Evolutionary conservation across 2,329 filamentous ascomycete species (phyloP).

Genomic region (Colletotrichum lindemuthianum): DNA sequence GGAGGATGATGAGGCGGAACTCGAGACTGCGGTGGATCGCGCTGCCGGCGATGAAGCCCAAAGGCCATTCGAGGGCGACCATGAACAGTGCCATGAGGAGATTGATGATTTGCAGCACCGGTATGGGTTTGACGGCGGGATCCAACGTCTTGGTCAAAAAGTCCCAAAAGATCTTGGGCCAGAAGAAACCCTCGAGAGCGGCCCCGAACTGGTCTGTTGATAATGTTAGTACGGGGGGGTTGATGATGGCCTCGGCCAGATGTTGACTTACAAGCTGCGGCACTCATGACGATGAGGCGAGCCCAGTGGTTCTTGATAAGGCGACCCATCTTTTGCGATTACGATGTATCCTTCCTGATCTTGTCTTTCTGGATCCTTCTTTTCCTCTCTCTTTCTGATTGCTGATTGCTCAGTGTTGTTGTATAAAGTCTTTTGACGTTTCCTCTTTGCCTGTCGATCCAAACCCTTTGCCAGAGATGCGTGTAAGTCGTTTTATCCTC

Average conservation of each 20-base stretch:
- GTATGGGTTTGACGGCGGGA: slow-evolving; percentile 84
- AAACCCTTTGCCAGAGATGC: slow-evolving; percentile 16
- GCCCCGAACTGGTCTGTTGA: slow-evolving; percentile 83
- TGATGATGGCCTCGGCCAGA: background rate
- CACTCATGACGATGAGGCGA: slow-evolving; percentile 89
- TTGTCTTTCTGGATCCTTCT: slow-evolving; percentile 26
- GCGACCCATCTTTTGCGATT: slow-evolving; percentile 78
- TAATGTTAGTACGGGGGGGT: slow-evolving; percentile 40
- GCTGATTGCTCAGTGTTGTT: slow-evolving; percentile 21
- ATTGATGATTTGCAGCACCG: slow-evolving; percentile 90
- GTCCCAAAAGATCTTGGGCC: slow-evolving; percentile 99
- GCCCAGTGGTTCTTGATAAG: slow-evolving; percentile 99
- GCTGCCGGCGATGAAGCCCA: slow-evolving; percentile 80
- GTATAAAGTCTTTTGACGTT: background rate
- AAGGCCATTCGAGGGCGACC: slow-evolving; percentile 91
- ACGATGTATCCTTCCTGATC: slow-evolving; percentile 18
- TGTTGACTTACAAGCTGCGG: slow-evolving; percentile 73
- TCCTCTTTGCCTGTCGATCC: slow-evolving; percentile 17
- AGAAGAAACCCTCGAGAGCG: slow-evolving; percentile 90
- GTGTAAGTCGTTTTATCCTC: slow-evolving; percentile 25
- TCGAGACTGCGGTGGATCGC: slow-evolving; percentile 88
- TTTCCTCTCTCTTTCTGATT: slow-evolving; percentile 32
- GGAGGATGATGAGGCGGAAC: slow-evolving; percentile 82
- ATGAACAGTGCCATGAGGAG: slow-evolving; percentile 81
- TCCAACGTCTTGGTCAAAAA: slow-evolving; percentile 93